phyloP scores from a whole-genome alignment of 2,329 filamentous ascomycete genomes.

The Ophiosphaerella narmari region DNA sequence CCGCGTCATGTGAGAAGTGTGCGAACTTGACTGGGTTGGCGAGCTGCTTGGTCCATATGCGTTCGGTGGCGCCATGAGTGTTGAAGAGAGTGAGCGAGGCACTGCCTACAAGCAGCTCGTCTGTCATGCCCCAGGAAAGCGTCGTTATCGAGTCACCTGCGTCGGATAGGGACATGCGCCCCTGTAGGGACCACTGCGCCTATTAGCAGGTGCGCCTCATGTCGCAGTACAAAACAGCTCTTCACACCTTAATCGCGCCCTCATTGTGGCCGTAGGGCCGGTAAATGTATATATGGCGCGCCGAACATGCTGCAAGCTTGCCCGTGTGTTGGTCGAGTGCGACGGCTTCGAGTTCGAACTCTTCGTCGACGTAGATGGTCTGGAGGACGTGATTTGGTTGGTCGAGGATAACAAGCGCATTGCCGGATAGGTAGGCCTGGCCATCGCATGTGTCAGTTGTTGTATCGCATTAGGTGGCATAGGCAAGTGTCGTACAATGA shows the following conservation, averaged over 20 bases:
- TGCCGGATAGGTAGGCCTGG: slow-evolving; percentile 87
- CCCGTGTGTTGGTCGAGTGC: slow-evolving; percentile 80
- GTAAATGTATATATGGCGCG: slow-evolving; percentile 73
- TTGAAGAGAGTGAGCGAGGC: slow-evolving; percentile 72
- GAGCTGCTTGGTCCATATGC: slow-evolving; percentile 75
- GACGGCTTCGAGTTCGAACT: slow-evolving; percentile 72
- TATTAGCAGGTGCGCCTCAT: slow-evolving; percentile 25
- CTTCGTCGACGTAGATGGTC: slow-evolving; percentile 85
- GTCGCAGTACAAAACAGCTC: slow-evolving; percentile 11
- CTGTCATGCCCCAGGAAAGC: slow-evolving; percentile 84
- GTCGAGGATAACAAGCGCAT: slow-evolving; percentile 81
- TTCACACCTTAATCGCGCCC: slow-evolving; percentile 71
- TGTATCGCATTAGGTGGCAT: slow-evolving; percentile 1
- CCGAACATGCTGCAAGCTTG: slow-evolving; percentile 79
- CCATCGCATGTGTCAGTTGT: slow-evolving; percentile 8
- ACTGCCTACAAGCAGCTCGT: slow-evolving; percentile 83
- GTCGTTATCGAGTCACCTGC: slow-evolving; percentile 57
- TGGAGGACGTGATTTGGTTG: slow-evolving; percentile 77
- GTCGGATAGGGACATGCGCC: slow-evolving; percentile 57
- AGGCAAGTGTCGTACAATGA: slow-evolving; percentile 64
- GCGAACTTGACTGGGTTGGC: slow-evolving; percentile 76
- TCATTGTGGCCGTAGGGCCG: slow-evolving; percentile 72
- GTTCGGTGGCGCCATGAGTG: slow-evolving; percentile 56
- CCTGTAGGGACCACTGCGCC: slow-evolving; percentile 64
- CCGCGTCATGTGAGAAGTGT: slow-evolving; percentile 82